phyloP scores from a whole-genome alignment of 768 basidiomycete species.

The Piloderma croceum region DNA sequence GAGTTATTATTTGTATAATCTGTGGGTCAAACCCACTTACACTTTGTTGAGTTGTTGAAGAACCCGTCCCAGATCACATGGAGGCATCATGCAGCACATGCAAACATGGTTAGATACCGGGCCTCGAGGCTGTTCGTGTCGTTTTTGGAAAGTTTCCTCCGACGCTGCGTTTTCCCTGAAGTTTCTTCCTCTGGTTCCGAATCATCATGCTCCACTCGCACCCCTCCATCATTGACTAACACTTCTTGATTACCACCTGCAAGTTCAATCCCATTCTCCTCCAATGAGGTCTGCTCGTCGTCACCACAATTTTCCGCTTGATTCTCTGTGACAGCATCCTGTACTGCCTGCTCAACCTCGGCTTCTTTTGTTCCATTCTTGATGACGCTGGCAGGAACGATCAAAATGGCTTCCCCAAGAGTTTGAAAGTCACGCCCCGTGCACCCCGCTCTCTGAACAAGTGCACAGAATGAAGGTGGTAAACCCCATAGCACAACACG shows the following conservation, averaged over 20 bases:
- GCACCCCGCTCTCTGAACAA: constrained; percentile 15
- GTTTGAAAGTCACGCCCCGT: constrained; percentile 11
- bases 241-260: constrained; percentile 1
- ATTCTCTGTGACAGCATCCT: constrained; percentile 2
- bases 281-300: background rate
- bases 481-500: constrained; percentile 15
- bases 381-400: constrained; percentile 2
- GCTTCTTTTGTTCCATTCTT: constrained; percentile 5
- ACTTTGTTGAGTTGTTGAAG: constrained; percentile 12
- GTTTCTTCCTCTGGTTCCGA: constrained; percentile 3
- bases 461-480: constrained; percentile 16
- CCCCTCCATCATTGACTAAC: no score
- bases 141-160: no score
- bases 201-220: background rate
- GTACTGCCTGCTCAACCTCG: background rate
- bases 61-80: constrained; percentile 13
- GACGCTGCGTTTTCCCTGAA: background rate
- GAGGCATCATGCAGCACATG: constrained; percentile 3
- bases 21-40: constrained; percentile 7
- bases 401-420: constrained; percentile 12
- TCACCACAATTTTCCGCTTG: constrained; percentile 1
- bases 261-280: constrained; percentile 1
- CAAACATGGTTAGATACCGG: background rate
- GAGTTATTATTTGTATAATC: no score
- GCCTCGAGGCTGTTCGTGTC: no score